Conservation (phyloP, 179 eudicot genomes). For the Nepenthes alata region DNA sequence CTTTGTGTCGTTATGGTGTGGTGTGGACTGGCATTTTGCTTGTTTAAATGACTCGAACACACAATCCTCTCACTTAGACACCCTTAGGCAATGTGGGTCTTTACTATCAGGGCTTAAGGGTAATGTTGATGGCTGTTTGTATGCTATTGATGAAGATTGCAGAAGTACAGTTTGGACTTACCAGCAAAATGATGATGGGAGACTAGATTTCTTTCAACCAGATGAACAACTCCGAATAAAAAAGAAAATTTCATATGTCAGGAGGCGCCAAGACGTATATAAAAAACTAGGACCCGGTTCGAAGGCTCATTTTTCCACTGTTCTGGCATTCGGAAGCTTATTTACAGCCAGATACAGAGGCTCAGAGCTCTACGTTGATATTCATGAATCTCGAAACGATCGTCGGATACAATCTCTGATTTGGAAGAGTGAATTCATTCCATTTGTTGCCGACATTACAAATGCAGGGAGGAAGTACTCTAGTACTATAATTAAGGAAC, state of each 20-base stretch:
- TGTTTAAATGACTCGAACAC: slow-evolving; percentile 32
- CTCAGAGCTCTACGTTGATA: slow-evolving; percentile 64
- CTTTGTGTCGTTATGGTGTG: slow-evolving; percentile 65
- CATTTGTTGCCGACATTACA: slow-evolving; percentile 51
- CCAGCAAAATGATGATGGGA: slow-evolving; percentile 44
- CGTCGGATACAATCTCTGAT: slow-evolving; percentile 46
- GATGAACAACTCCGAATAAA: slow-evolving; percentile 66
- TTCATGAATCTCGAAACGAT: slow-evolving; percentile 50
- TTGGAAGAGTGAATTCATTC: slow-evolving; percentile 44
- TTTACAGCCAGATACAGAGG: slow-evolving; percentile 77
- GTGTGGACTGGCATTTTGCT: slow-evolving; percentile 27
- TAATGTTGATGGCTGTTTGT: slow-evolving; percentile 38
- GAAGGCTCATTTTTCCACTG: slow-evolving; percentile 35
- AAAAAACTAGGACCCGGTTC: slow-evolving; percentile 76
- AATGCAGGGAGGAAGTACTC: slow-evolving; percentile 50
- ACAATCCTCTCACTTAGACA: slow-evolving; percentile 25
- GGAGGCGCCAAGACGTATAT: slow-evolving; percentile 58
- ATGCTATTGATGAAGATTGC: slow-evolving; percentile 67
- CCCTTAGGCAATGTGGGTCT: slow-evolving; percentile 52
- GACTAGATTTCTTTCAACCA: slow-evolving; percentile 73
- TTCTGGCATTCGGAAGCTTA: slow-evolving; percentile 78
- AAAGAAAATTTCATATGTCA: slow-evolving; percentile 63
- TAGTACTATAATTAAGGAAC: slow-evolving; percentile 32
- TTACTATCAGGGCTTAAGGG: slow-evolving; percentile 50
- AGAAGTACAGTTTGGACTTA: slow-evolving; percentile 83